Conservation (phyloP, 257 asterid genomes). For the Catharanthus roseus region DNA sequence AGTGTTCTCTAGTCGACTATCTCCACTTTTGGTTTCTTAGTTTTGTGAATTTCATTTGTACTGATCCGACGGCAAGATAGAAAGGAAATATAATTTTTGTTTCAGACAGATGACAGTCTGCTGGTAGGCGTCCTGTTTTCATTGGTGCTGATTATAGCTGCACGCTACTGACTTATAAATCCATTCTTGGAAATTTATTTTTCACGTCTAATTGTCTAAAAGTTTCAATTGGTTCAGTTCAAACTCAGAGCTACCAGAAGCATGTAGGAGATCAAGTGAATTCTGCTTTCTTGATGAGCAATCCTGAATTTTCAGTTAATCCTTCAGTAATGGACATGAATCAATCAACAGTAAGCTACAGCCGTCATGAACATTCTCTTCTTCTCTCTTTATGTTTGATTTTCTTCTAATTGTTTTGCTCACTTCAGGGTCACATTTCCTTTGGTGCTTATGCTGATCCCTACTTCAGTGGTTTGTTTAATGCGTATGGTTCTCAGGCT, state of each 20-base stretch:
- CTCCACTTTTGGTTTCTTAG: not conserved
- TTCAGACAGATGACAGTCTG: not conserved
- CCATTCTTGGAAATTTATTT: not conserved
- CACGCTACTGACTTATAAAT: not conserved
- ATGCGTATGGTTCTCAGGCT: slow-evolving; percentile 73
- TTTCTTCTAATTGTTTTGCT: slow-evolving; percentile 8
- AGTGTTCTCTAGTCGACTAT: slow-evolving; percentile 10
- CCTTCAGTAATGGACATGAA: slow-evolving; percentile 45
- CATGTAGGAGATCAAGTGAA: slow-evolving; percentile 37
- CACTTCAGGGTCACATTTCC: slow-evolving; percentile 44
- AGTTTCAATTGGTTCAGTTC: slow-evolving; percentile 27
- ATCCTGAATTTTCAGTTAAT: slow-evolving; percentile 41
- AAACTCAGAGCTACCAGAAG: slow-evolving; percentile 46
- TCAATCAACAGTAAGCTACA: slow-evolving; percentile 59
- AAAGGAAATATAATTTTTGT: not conserved
- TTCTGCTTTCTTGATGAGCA: slow-evolving; percentile 37
- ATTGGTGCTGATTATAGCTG: not conserved
- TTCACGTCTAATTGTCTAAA: not conserved
- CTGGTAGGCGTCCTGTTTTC: not conserved
- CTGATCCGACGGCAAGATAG: not conserved
- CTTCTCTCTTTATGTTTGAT: not conserved
- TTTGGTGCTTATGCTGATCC: slow-evolving; percentile 58
- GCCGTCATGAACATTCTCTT: not conserved
- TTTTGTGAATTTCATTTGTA: not conserved
- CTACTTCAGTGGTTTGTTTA: slow-evolving; percentile 46